These are phyloP conservation scores for Ganoderma resinaceum DNA, from an alignment of 1,284 basidiomycete species.

Conservation along the genomic window DNA sequence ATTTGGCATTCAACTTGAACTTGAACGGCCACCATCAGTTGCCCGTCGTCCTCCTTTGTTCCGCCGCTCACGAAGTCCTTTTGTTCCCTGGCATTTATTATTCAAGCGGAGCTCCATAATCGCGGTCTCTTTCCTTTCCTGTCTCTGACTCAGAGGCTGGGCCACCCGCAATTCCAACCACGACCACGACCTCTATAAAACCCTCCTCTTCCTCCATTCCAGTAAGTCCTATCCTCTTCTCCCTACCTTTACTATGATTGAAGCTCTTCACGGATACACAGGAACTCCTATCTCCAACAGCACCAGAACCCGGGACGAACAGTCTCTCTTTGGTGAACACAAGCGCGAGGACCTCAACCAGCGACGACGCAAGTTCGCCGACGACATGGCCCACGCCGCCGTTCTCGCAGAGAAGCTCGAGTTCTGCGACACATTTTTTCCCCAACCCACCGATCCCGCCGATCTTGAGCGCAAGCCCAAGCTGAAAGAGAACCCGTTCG, in stretches of 20 bases:
- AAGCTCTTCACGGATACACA: not conserved
- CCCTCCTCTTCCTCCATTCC: not conserved
- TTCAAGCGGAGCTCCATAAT: not conserved
- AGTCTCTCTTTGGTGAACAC: not conserved
- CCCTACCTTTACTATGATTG: not conserved
- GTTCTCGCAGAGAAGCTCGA: not conserved
- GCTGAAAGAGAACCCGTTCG: not conserved
- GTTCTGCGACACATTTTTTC: not conserved
- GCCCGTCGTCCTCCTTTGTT: not conserved
- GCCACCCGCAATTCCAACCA: not conserved
- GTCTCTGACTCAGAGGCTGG: not conserved
- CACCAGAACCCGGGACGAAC: not conserved
- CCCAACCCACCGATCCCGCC: not conserved
- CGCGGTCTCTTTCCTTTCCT: not conserved
- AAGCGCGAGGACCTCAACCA: not conserved
- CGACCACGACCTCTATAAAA: not conserved
- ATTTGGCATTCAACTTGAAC: slow-evolving; percentile 2
- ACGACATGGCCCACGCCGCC: slow-evolving; percentile 2
- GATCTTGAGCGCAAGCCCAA: not conserved
- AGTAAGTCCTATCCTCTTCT: not conserved
- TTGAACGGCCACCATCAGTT: not conserved
- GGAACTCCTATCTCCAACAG: not conserved
- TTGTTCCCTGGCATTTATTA: not conserved
- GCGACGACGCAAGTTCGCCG: not conserved
- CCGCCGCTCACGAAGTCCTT: not conserved